Evolutionary conservation across 1,284 basidiomycete species (phyloP), one percentile per base, ranked within the genome.

Genomic region (Papiliotrema fonsecae): DNA sequence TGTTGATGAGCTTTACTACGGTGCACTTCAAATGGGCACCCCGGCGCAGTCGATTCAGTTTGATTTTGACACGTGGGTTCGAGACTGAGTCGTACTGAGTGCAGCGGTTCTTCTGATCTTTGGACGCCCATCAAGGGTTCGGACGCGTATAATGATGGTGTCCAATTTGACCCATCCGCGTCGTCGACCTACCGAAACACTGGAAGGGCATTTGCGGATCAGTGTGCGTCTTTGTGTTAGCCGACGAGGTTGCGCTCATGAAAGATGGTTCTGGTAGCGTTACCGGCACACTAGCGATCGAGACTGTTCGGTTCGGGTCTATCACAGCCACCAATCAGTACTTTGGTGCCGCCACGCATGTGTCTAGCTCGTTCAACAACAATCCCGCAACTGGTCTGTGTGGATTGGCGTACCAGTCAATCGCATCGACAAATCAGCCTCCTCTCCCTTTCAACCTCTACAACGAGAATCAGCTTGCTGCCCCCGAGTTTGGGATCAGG

Each of bases 321-420:
- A 16, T 49, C 16, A 49, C 47, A 24, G 41, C 47, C 16, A 49
- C 41, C 47, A 28, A 27, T n/a, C 47, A 49, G 26, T 49, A 49
- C 47, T 49, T 49, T 43, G 47, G 47, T 27, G 47, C 47, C 21
- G 47, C 26, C 35, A 49, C 47, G 3, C 47, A 49, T 11, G 47
- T 49, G 6, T 49, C 47, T 19, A 24, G 18, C 26, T n/a, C 7
- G 24, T 49, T 49, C 34, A 34, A 49, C 41, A 49, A 49, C 41
- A 44, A 49, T 42, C 47, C 47, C 10, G 47, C 47, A 19, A 49
- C 47, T 19, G 47, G 47, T 10, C 47, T 49, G 27, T 49, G 47
- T 24, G 47, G 47, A 14, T 26, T 49, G 6, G 47, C 47, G 7
- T 49, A 49, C 35, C 41, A 49, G 35, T 38, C 47, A 32, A 43